phyloP scores from a whole-genome alignment of 2,329 filamentous ascomycete species.

The Lasiodiplodia sp. region DNA sequence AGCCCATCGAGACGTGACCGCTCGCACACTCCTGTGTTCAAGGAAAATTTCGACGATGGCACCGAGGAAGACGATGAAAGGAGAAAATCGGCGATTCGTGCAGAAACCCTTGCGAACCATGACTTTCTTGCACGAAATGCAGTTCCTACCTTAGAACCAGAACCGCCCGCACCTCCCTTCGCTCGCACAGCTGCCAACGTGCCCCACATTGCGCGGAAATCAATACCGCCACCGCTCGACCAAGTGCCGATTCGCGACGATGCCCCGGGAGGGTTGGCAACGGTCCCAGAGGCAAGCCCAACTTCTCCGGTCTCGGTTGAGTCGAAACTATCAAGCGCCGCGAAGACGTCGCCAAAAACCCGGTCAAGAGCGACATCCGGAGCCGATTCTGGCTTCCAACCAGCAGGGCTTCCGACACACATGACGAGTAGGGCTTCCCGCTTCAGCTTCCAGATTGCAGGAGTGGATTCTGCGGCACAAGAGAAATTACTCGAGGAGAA shows the following conservation, averaged over 20 bases:
- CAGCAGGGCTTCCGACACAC: slow-evolving; percentile 51
- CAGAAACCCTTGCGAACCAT: slow-evolving; percentile 56
- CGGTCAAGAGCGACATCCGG: slow-evolving; percentile 48
- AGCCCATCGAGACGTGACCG: slow-evolving; percentile 48
- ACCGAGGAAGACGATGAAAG: slow-evolving; percentile 54
- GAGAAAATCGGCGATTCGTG: slow-evolving; percentile 52
- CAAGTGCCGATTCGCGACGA: slow-evolving; percentile 23
- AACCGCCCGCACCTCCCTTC: slow-evolving; percentile 22
- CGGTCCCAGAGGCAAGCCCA: slow-evolving; percentile 25
- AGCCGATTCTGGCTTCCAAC: slow-evolving; percentile 45
- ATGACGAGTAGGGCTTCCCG: slow-evolving; percentile 73
- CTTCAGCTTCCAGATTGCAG: slow-evolving; percentile 83
- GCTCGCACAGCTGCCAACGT: neutral
- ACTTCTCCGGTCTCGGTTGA: slow-evolving; percentile 6
- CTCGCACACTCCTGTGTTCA: slow-evolving; percentile 65
- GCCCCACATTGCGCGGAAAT: slow-evolving; percentile 31
- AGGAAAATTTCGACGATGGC: slow-evolving; percentile 62
- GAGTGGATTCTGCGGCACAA: slow-evolving; percentile 68
- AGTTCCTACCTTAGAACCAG: slow-evolving; percentile 15
- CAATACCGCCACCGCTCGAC: slow-evolving; percentile 41
- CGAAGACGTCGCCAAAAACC: slow-evolving; percentile 44
- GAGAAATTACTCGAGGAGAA: slow-evolving; percentile 76
- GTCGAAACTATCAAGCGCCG: slow-evolving; percentile 31
- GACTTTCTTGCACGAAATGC: slow-evolving; percentile 49
- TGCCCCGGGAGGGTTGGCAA: slow-evolving; percentile 16